Base-by-base conservation (phyloP, 495 filamentous ascomycete species). In the Tuber aestivum region DNA sequence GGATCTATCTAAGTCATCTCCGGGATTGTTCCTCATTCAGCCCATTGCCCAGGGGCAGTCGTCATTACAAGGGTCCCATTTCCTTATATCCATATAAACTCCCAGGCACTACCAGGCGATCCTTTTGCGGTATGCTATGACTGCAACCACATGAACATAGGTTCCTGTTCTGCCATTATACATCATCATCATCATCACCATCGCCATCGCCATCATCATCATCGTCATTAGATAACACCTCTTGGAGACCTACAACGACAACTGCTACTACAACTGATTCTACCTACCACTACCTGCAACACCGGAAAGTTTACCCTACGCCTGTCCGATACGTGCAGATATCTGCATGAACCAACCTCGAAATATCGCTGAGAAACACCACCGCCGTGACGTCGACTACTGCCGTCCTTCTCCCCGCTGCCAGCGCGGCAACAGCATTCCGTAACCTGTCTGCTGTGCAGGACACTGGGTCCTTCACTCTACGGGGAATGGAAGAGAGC, bases 401-500 rank as follows among this genome's bases (percentile, higher is more conserved):
- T 69, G 71, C 81, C 65, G 61, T 78, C 71, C 81, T 77, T 75
- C 68, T 73, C 70, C 75, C 78, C 80, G 75, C 77, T 76, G 81
- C 81, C 74, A 71, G 70, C 70, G 81, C 69, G 76, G 81, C 81
- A 80, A 82, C 80, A 74, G 75, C 78, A 71, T 79, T 77, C 50
- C 74, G 77, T 74, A 74, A 77, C 70, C 74, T 77, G 76, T 78
- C 76, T 76, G 74, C 78, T 75, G 81, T 72, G 71, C 80, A 82
- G 74, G 78, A 78, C 69, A 77, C 70, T 68, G 78, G 78, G 69
- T 79, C 80, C 48, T 79, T 82, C 69, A 83, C 75, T 73, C 70
- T 83, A 71, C 80, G 79, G 78, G 81, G 78, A 56, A 83, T 83
- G 81, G 81, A 83, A 76, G 81, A 79, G 75, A 80, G 80, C 77